Conservation (phyloP, 169 alveolate genomes). For the Plasmodium knowlesi region DNA sequence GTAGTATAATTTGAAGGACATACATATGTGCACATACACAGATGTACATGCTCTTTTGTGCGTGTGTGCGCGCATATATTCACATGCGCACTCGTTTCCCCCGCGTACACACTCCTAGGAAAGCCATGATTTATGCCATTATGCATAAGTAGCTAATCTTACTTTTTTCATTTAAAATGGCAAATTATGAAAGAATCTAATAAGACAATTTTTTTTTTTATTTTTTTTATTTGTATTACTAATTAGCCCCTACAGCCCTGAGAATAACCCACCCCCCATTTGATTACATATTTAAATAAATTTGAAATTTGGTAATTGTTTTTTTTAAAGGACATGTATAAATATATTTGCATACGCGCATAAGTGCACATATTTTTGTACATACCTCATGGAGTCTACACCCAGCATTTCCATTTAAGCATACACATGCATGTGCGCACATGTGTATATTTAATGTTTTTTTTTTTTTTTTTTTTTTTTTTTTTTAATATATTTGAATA, state of each 20-base stretch:
- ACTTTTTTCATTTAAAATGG: neutral
- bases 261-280: neutral
- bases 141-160: neutral
- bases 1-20: neutral
- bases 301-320: constrained; percentile 10
- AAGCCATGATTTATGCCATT: constrained; percentile 2
- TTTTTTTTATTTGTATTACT: neutral
- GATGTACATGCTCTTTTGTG: constrained; percentile 3
- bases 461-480: constrained; percentile 1
- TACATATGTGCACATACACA: neutral
- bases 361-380: neutral
- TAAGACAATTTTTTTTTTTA: neutral
- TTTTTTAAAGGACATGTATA: neutral
- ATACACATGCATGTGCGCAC: neutral
- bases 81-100: neutral
- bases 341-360: neutral
- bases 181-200: neutral
- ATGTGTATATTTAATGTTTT: neutral
- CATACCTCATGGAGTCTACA: neutral
- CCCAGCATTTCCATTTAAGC: neutral
- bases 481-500: neutral
- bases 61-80: neutral
- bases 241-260: neutral
- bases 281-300: neutral
- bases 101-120: neutral